Evolutionary conservation across 148 eudicot species (phyloP).

Genomic region (Amaranthus cruentus): DNA sequence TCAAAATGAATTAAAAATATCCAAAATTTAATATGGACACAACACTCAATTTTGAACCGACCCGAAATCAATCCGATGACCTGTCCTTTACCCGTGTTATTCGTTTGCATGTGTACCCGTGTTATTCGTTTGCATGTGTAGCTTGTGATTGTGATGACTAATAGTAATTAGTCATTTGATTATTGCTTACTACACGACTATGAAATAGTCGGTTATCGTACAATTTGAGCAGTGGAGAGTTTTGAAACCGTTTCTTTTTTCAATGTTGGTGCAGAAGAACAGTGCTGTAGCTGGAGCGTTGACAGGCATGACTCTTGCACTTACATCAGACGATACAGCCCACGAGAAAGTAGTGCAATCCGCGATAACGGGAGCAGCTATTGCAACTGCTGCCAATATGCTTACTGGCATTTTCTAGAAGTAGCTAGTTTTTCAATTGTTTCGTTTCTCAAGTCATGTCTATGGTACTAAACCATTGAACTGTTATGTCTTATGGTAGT

Average conservation of each 20-base stretch:
- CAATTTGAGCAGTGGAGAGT: background rate
- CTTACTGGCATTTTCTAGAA: constrained; percentile 58
- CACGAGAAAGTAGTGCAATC: constrained; percentile 90
- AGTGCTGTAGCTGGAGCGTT: constrained; percentile 95
- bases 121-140: too few relatives aligned
- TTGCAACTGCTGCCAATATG: constrained; percentile 84
- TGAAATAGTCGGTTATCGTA: too few relatives aligned
- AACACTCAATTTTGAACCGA: too few relatives aligned
- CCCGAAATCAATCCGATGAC: too few relatives aligned
- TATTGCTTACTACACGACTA: too few relatives aligned
- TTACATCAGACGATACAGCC: constrained; percentile 54
- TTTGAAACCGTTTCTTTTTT: background rate
- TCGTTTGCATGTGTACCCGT: too few relatives aligned
- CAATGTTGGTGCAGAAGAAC: constrained; percentile 51
- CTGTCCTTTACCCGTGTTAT: too few relatives aligned
- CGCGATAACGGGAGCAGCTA: constrained; percentile 90
- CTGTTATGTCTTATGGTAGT: too few relatives aligned
- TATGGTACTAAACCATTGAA: background rate
- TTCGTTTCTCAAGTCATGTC: background rate
- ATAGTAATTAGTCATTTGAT: too few relatives aligned
- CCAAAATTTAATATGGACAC: too few relatives aligned
- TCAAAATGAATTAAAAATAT: too few relatives aligned
- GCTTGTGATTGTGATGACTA: too few relatives aligned
- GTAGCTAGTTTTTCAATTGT: background rate
- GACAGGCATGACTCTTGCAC: constrained; percentile 70